Evolutionary conservation across 2,329 filamentous ascomycete species (phyloP).

Genomic region (Leptodontidium sp.): DNA sequence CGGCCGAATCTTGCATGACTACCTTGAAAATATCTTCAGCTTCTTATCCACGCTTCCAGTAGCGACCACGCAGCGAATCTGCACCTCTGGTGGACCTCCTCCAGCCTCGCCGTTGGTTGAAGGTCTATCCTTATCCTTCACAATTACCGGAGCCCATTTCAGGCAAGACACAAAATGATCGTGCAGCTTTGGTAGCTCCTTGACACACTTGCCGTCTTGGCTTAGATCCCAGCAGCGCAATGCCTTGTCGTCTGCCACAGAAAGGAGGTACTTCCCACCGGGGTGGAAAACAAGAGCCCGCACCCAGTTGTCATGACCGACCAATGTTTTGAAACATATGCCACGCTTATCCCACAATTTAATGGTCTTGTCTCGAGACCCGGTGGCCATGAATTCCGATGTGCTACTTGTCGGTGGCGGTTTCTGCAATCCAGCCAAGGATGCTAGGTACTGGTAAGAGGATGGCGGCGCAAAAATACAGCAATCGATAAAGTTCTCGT

Average conservation of each 20-base stretch:
- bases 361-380: slow-evolving; percentile 89
- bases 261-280: slow-evolving; percentile 88
- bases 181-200: slow-evolving; percentile 78
- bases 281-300: slow-evolving; percentile 88
- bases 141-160: slow-evolving; percentile 82
- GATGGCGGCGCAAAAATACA: slow-evolving; percentile 84
- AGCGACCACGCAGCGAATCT: slow-evolving; percentile 84
- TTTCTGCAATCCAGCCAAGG: slow-evolving; percentile 84
- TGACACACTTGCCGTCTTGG: slow-evolving; percentile 90
- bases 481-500: slow-evolving; percentile 87
- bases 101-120: slow-evolving; percentile 45
- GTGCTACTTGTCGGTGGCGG: slow-evolving; percentile 75
- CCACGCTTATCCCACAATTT: slow-evolving; percentile 88
- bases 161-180: slow-evolving; percentile 86
- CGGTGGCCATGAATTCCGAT: slow-evolving; percentile 89
- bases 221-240: slow-evolving; percentile 91
- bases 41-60: slow-evolving; percentile 85
- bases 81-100: slow-evolving; percentile 54
- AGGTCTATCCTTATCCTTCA: slow-evolving; percentile 56
- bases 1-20: too few relatives aligned
- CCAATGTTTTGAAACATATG: slow-evolving; percentile 81
- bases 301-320: slow-evolving; percentile 95
- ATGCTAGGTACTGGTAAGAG: slow-evolving; percentile 78
- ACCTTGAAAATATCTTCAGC: slow-evolving; percentile 75
- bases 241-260: slow-evolving; percentile 90